A percentile compares a stretch with the other conserved stretches of the same genome.
Conservation (phyloP, 805 yeast species). For the Starmerella bacillaris region DNA sequence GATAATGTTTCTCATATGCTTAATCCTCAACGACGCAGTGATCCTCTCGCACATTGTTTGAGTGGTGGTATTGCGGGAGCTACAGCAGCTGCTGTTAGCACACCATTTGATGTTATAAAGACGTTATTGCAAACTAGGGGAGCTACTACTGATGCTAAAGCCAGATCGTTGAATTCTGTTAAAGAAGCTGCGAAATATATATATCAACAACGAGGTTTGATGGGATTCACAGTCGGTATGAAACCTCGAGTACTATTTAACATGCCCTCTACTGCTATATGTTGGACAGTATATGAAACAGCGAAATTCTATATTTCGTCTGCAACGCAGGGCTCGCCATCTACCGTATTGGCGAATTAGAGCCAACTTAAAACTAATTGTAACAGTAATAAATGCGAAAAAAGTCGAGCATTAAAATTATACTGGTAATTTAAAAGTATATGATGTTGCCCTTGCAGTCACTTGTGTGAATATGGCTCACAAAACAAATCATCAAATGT, state of each 20-base stretch:
- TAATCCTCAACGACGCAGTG: constrained; percentile 59
- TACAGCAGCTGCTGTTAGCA: constrained; percentile 82
- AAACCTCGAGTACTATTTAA: constrained; percentile 82
- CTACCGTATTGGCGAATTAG: no score
- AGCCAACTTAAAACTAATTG: no score
- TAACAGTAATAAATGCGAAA: no score
- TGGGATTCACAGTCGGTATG: constrained; percentile 67
- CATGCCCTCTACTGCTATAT: constrained; percentile 89
- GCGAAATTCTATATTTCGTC: constrained; percentile 52
- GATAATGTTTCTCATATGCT: constrained; percentile 62
- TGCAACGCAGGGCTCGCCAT: no score
- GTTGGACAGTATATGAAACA: constrained; percentile 97
- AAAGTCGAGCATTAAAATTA: no score
- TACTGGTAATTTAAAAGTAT: no score
- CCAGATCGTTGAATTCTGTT: constrained; percentile 47
- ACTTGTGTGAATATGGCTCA: no score
- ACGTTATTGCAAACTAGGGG: constrained; percentile 72
- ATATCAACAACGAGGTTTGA: constrained; percentile 28
- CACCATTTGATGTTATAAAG: constrained; percentile 81
- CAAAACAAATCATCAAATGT: no score
- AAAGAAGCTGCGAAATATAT: constrained; percentile 52
- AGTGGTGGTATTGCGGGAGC: constrained; percentile 94
- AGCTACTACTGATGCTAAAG: constrained; percentile 20
- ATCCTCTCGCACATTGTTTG: constrained; percentile 80
- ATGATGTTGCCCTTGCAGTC: no score